These are phyloP conservation scores for Solanum gracilifrons DNA, from an alignment of 257 asterid species.

Conservation along the genomic window DNA sequence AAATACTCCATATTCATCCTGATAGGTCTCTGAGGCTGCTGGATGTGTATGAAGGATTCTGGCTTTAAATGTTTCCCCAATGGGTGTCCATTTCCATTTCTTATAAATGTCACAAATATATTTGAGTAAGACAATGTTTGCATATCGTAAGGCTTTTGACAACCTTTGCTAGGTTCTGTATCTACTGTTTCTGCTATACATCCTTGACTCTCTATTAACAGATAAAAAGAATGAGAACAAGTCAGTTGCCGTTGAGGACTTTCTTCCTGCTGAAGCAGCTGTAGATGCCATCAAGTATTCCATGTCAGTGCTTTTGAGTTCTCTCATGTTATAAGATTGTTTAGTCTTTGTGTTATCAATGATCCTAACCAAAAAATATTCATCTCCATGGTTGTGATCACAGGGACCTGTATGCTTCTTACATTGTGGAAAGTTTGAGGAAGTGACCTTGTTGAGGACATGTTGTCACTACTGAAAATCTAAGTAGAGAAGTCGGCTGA, in stretches of 20 bases:
- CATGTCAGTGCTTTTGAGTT: constrained; percentile 36
- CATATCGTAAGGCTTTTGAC: background rate
- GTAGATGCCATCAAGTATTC: constrained; percentile 60
- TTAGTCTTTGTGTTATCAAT: background rate
- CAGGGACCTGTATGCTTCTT: constrained; percentile 84
- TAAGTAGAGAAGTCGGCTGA: background rate
- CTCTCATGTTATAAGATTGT: background rate
- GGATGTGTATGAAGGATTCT: background rate
- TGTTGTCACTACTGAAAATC: background rate
- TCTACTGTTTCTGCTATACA: background rate
- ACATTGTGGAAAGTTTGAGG: constrained; percentile 75
- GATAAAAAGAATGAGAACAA: constrained; percentile 90
- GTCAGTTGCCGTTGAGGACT: constrained; percentile 73
- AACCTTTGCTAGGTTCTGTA: background rate
- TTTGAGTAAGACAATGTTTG: background rate
- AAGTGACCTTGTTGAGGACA: constrained; percentile 20
- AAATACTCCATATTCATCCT: background rate
- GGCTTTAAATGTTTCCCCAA: background rate
- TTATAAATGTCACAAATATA: background rate
- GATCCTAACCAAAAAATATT: background rate
- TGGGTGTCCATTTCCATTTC: background rate
- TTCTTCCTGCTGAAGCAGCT: constrained; percentile 68
- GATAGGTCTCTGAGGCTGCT: background rate
- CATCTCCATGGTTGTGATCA: background rate
- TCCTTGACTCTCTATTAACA: constrained; percentile 31